Evolutionary conservation across 768 basidiomycete genomes (phyloP).

Genomic region (Xerocomus potaroensis): DNA sequence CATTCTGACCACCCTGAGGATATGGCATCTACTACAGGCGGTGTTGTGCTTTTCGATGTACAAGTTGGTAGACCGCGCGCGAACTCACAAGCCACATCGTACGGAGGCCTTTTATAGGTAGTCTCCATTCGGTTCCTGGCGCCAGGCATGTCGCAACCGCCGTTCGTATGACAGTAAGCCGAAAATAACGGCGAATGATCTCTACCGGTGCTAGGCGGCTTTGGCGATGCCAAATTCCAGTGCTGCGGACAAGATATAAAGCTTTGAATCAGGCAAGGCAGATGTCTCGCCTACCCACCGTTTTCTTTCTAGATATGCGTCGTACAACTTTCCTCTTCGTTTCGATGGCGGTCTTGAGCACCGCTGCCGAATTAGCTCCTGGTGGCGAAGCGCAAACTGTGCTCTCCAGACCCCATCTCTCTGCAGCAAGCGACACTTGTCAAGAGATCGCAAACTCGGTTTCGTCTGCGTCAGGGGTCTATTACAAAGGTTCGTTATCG

Average conservation of each 20-base stretch:
- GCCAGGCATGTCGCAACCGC: too few relatives aligned
- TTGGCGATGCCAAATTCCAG: too few relatives aligned
- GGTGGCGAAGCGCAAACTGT: background rate
- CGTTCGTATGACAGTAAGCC: too few relatives aligned
- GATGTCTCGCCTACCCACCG: too few relatives aligned
- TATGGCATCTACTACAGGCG: too few relatives aligned
- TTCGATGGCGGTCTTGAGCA: background rate
- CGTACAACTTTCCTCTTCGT: background rate
- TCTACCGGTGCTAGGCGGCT: too few relatives aligned
- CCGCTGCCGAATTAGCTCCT: background rate
- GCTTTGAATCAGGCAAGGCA: too few relatives aligned
- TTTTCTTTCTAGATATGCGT: background rate
- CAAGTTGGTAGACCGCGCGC: background rate
- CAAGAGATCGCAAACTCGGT: background rate
- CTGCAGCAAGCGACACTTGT: too few relatives aligned
- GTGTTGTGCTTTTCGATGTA: background rate
- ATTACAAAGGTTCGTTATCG: slow-evolving; percentile 40
- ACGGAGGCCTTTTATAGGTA: too few relatives aligned
- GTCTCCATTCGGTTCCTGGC: too few relatives aligned
- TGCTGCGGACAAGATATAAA: background rate
- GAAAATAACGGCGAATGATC: too few relatives aligned
- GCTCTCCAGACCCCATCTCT: background rate
- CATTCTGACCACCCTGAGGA: background rate
- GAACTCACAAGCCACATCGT: too few relatives aligned
- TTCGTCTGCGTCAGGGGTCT: slow-evolving; percentile 44